Base-by-base conservation (phyloP, 768 basidiomycete genomes). In the Naganishia antarctica region DNA sequence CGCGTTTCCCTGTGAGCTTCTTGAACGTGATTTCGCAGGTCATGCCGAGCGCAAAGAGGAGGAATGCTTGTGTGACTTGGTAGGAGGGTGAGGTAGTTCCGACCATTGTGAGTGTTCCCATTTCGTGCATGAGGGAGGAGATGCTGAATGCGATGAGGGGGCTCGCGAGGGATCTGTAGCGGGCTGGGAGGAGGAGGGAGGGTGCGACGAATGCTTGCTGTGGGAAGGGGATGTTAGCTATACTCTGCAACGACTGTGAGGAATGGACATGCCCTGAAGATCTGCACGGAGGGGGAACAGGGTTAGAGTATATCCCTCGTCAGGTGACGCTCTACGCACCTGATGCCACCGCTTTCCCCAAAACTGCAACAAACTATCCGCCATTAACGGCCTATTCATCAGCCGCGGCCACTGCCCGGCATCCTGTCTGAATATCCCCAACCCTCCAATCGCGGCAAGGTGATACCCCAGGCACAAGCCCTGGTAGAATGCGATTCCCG, bases 291-390 rank as follows among this genome's bases (percentile, higher is more conserved):
- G 34, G 8, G 15, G 34, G 34, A 37, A 37, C 8, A 37, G 8
- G 34, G 34, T 7, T 37, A n/a, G 34, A 37, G 34, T 15, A 37
- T 7, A 49, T 21, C 11, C n/a, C 43, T 5, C 34, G 34, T 45
- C 21, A 4, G 40, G n/a, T 32, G 9, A 32, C 40, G 37, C 58
- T 4, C 25, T 44, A 68, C 71, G 48, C 70, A 73, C 66, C 67
- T 74, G 73, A 66, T 77, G 76, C 76, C 76, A 77, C 51, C 76
- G 51, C 60, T 65, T 72, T 1, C 76, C 74, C 76, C 76, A 77
- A 37, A 77, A 66, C 23, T 76, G 70, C 40, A 74, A 59, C 51
- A 77, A 44, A 67, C 74, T 76, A 59, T 71, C 72, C 16, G 70
- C 68, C 45, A 25, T 60, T 47, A 68, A 69, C 0, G 74, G 73